Conservation (phyloP, 345 rosid species). For the Bruguiera gymnorhiza region DNA sequence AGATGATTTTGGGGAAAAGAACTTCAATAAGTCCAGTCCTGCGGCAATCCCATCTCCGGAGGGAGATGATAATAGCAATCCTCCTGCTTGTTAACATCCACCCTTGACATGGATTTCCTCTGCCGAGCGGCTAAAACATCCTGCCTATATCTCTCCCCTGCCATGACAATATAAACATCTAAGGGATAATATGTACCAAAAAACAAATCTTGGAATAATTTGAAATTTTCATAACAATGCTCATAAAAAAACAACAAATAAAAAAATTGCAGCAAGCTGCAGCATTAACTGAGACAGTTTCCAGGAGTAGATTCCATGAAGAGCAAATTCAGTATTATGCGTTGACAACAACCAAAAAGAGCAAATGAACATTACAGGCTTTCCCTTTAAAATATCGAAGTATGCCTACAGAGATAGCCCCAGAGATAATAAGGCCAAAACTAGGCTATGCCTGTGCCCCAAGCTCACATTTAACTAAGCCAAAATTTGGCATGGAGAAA, state of each 20-base stretch:
- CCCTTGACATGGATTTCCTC: slow-evolving; percentile 18
- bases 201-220: neutral
- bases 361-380: slow-evolving; percentile 4
- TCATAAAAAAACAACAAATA: neutral
- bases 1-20: neutral
- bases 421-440: neutral
- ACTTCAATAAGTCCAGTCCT: slow-evolving; percentile 35
- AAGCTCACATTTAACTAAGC: neutral
- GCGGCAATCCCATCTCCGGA: slow-evolving; percentile 37
- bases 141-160: slow-evolving; percentile 19
- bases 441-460: neutral
- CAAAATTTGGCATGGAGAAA: neutral
- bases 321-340: neutral
- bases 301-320: neutral
- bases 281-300: neutral
- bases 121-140: slow-evolving; percentile 15
- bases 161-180: neutral
- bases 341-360: slow-evolving; percentile 10
- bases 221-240: neutral
- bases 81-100: slow-evolving; percentile 16
- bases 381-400: neutral
- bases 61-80: slow-evolving; percentile 40
- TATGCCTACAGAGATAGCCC: neutral
- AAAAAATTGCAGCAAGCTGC: neutral
- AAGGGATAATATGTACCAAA: neutral